phyloP scores from a whole-genome alignment of 140 eudicot species.

The Senecio squalidus region DNA sequence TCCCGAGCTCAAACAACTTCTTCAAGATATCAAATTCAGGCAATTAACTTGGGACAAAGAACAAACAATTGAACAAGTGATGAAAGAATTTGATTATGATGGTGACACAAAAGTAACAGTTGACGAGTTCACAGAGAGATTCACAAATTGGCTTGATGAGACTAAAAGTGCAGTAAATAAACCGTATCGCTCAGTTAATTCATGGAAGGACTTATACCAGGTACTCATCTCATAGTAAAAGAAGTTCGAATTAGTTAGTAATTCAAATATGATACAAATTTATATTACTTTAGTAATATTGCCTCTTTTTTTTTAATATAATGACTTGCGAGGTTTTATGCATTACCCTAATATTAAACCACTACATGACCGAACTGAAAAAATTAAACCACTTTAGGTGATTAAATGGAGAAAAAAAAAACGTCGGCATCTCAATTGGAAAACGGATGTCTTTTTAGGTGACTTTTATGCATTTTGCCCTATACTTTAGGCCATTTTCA shows the following conservation, averaged over 20 bases:
- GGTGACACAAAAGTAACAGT: conserved; percentile 52
- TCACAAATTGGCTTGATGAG: conserved; percentile 69
- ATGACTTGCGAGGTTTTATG: too few relatives aligned
- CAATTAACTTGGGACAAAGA: conserved; percentile 46
- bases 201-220: conserved; percentile 58
- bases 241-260: neutral
- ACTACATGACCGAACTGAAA: too few relatives aligned
- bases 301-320: too few relatives aligned
- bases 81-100: conserved; percentile 55
- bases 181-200: conserved; percentile 50
- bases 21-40: conserved; percentile 41
- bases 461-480: too few relatives aligned
- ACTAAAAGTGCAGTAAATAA: conserved; percentile 49
- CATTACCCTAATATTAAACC: too few relatives aligned
- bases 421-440: too few relatives aligned
- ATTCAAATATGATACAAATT: neutral
- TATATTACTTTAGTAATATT: too few relatives aligned
- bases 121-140: conserved; percentile 57
- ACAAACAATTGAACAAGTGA: conserved; percentile 42
- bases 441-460: too few relatives aligned
- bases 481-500: too few relatives aligned
- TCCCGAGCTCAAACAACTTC: conserved; percentile 52
- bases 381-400: too few relatives aligned
- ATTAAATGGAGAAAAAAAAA: too few relatives aligned
- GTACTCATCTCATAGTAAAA: conserved; percentile 18